Evolutionary conservation across 768 basidiomycete species (phyloP), one percentile per base, ranked within the genome.

Genomic region (Macrolepiota dolichaula): DNA sequence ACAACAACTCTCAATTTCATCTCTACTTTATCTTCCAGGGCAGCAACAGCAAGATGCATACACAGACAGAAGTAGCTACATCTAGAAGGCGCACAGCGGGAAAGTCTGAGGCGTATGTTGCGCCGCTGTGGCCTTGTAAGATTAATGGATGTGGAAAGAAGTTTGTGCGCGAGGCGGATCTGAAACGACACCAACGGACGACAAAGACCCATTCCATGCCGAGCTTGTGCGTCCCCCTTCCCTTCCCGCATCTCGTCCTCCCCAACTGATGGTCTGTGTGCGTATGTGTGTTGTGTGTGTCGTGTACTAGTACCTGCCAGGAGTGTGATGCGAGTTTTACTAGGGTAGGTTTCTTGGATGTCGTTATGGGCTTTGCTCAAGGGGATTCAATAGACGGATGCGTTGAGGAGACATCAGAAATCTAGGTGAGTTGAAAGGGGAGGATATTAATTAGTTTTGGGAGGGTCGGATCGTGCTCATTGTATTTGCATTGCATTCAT

Each of bases 301-400:
- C 42, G 22, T 40, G 47, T 24, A 12, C 47, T 67, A 91, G 89
- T 72, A 76, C 84, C 46, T 92, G 90, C 72, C 88, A 89, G 2
- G 88, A 91, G 68, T 92, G 90, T 64, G 89, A 91, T 66, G 87
- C 90, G 42, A 85, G 84, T 38, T 92, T 92, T 68, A 91, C 90
- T 49, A 79, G 90, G 73, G 90, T 90, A 71, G 70, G 84, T 83
- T 42, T 46, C 37, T 49, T 65, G 53, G 50, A 22, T 60, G 24
- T 42, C 22, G 36, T 22, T 47, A 32, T 44, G 19, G n/a, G 27
- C 32, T 24, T 58, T 60, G 64, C 55, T 64, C 68, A 54, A 73
- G 56, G 47, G 54, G 62, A 51, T 65, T 37, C 57, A 49, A 51
- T 64, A 92, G 90, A 87, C 88, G n/a, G 90, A 92, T 72, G 90